These are phyloP conservation scores for Talaromyces borbonicus DNA, from an alignment of 495 filamentous ascomycete genomes.

Conservation along the genomic window DNA sequence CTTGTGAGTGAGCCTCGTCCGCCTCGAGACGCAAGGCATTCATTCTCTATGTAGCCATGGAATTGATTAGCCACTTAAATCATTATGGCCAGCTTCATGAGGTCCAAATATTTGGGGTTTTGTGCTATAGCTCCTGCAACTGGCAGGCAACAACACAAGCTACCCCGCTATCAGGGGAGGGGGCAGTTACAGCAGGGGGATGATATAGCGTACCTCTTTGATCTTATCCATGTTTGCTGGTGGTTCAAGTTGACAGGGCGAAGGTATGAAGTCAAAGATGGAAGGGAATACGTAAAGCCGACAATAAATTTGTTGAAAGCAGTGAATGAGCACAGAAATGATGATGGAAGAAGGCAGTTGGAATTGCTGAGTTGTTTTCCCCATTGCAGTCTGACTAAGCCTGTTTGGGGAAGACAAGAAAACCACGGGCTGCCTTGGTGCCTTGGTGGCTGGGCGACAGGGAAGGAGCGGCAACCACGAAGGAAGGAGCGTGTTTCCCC, in stretches of 20 bases:
- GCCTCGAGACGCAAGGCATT: conserved; percentile 83
- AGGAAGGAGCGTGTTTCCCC: conserved; percentile 27
- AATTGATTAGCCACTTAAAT: too few relatives aligned
- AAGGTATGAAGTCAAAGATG: conserved; percentile 12
- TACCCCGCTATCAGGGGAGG: conserved; percentile 34
- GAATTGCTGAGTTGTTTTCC: conserved; percentile 40
- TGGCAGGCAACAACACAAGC: conserved; percentile 19
- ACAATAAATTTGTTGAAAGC: too few relatives aligned
- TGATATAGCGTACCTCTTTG: conserved; percentile 60
- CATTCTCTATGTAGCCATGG: conserved; percentile 71
- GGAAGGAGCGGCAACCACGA: neutral
- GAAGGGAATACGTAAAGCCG: too few relatives aligned
- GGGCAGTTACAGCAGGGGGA: neutral
- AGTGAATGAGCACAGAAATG: conserved; percentile 9
- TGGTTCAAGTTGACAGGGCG: conserved; percentile 3
- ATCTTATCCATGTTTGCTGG: conserved; percentile 49
- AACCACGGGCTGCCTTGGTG: conserved; percentile 6
- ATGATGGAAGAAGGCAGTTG: conserved; percentile 12
- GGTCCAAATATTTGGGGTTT: too few relatives aligned
- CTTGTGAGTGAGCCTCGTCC: conserved; percentile 66
- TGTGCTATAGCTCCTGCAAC: neutral
- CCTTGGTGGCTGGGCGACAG: neutral
- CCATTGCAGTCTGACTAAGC: conserved; percentile 36
- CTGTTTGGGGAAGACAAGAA: conserved; percentile 39
- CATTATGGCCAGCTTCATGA: too few relatives aligned